Evolutionary conservation across 257 asterid genomes (phyloP).

Genomic region (Salvia rosmarinus): DNA sequence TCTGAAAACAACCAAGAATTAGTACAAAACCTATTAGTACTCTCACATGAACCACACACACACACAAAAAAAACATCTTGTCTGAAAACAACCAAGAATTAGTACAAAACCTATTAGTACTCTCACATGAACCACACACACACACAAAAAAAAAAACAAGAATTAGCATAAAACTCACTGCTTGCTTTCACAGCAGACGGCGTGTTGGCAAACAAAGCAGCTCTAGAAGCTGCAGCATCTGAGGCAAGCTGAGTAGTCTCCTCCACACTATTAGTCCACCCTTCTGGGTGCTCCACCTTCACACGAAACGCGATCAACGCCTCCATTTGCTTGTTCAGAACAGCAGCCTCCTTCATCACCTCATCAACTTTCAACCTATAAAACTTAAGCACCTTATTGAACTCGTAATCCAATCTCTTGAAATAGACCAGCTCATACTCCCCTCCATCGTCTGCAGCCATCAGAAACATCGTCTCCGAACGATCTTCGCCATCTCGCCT

Average conservation of each 20-base stretch:
- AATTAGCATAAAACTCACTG: slow-evolving; percentile 34
- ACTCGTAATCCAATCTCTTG: slow-evolving; percentile 48
- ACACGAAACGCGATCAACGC: slow-evolving; percentile 53
- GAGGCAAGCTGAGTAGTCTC: slow-evolving; percentile 41
- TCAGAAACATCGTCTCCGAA: slow-evolving; percentile 43
- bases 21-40: no score
- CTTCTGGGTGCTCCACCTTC: slow-evolving; percentile 46
- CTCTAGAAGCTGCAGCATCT: slow-evolving; percentile 43
- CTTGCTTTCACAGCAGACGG: slow-evolving; percentile 43
- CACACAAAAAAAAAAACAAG: not conserved
- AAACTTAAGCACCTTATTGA: slow-evolving; percentile 50
- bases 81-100: not conserved
- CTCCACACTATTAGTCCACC: slow-evolving; percentile 39
- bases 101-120: no score
- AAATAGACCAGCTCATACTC: slow-evolving; percentile 47
- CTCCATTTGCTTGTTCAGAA: slow-evolving; percentile 55
- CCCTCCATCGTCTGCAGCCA: slow-evolving; percentile 45
- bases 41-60: no score
- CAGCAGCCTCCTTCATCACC: slow-evolving; percentile 50
- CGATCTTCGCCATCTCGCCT: slow-evolving; percentile 33
- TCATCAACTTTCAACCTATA: slow-evolving; percentile 47
- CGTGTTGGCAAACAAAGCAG: slow-evolving; percentile 41
- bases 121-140: no score
- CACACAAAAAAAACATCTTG: no score
- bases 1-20: not conserved